Conservation (phyloP, 768 basidiomycete genomes). For the Xerocomus potaroensis region DNA sequence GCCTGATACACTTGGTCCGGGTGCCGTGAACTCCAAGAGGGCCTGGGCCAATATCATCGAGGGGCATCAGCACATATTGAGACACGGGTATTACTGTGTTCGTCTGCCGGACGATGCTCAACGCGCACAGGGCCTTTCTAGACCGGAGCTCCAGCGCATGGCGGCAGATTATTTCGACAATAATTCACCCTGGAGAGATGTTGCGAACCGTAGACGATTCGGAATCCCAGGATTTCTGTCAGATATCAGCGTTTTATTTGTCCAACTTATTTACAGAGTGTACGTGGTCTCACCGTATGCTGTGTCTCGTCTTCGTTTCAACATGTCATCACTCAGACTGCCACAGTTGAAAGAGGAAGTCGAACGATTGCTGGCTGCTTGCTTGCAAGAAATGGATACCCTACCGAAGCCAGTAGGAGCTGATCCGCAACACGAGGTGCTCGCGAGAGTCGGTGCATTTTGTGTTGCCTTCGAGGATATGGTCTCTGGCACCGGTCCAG, state of each 20-base stretch:
- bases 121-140: slow-evolving; percentile 36
- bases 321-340: slow-evolving; percentile 34
- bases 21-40: slow-evolving; percentile 37
- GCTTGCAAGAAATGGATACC: slow-evolving; percentile 28
- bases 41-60: slow-evolving; percentile 52
- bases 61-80: slow-evolving; percentile 42
- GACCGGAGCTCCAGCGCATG: slow-evolving; percentile 33
- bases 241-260: slow-evolving; percentile 49
- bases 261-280: slow-evolving; percentile 48
- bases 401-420: slow-evolving; percentile 38
- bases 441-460: slow-evolving; percentile 42
- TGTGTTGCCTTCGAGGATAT: slow-evolving; percentile 34
- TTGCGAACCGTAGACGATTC: slow-evolving; percentile 45
- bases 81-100: slow-evolving; percentile 62
- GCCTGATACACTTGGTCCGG: slow-evolving; percentile 50
- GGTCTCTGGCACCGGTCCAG: slow-evolving; percentile 31
- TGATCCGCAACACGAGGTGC: slow-evolving; percentile 45
- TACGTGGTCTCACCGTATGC: slow-evolving; percentile 27
- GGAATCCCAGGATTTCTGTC: slow-evolving; percentile 51
- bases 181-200: slow-evolving; percentile 49
- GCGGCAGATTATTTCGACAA: slow-evolving; percentile 44
- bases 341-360: slow-evolving; percentile 42
- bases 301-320: slow-evolving; percentile 2
- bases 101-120: slow-evolving; percentile 60
- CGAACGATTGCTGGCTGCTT: slow-evolving; percentile 35